phyloP scores from a whole-genome alignment of 2,329 filamentous ascomycete species.

The Hymenoscyphus occultus region DNA sequence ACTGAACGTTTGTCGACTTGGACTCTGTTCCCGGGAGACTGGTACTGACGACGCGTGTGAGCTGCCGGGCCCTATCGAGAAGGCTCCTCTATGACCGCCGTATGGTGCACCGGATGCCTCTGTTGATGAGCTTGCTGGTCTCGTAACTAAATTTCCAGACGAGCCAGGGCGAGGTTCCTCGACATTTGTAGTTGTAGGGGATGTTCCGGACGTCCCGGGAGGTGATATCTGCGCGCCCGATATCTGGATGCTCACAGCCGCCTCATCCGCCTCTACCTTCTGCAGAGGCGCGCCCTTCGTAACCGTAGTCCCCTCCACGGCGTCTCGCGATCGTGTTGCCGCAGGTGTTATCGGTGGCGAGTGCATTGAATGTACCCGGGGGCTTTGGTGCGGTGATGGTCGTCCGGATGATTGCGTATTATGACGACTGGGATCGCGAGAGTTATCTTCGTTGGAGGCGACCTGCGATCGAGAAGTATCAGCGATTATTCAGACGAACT shows the following conservation, averaged over 20 bases:
- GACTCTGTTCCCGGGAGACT: conserved; percentile 59
- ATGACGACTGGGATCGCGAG: conserved; percentile 58
- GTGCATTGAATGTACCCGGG: conserved; percentile 68
- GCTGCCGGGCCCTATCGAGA: conserved; percentile 34
- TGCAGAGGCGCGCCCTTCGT: conserved; percentile 36
- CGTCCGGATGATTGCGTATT: conserved; percentile 64
- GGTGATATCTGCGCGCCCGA: conserved; percentile 56
- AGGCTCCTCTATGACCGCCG: conserved; percentile 27
- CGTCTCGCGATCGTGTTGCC: conserved; percentile 63
- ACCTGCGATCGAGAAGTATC: conserved; percentile 43
- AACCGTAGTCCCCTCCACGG: conserved; percentile 35
- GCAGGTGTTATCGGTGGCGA: conserved; percentile 88
- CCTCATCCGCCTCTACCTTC: conserved; percentile 38
- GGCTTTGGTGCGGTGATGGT: conserved; percentile 65
- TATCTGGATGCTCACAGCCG: conserved; percentile 59
- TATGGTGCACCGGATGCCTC: conserved; percentile 20
- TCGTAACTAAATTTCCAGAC: conserved; percentile 30
- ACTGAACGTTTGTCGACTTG: conserved; percentile 65
- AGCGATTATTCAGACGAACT: conserved; percentile 16
- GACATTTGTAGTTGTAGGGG: conserved; percentile 38
- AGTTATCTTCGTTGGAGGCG: conserved; percentile 56
- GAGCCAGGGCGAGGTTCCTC: conserved; percentile 35
- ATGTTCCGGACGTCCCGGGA: conserved; percentile 50
- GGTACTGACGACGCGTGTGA: conserved; percentile 48
- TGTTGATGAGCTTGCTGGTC: conserved; percentile 26